phyloP scores from a whole-genome alignment of 768 basidiomycete species.

The Pholiota molesta region DNA sequence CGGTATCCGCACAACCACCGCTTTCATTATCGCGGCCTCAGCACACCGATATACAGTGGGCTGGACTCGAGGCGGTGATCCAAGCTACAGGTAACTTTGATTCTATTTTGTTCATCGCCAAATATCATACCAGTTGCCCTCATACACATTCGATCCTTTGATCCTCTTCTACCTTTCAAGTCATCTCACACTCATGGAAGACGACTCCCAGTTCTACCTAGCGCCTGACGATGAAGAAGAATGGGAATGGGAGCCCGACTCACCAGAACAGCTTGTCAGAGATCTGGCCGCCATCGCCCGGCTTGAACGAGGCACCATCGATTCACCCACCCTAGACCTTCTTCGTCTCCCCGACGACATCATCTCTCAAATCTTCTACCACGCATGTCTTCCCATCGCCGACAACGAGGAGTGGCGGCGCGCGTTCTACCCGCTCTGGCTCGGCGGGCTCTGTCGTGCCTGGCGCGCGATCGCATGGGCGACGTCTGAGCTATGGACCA shows the following conservation, averaged over 20 bases:
- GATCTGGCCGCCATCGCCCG: neutral
- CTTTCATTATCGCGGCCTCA: too few relatives aligned
- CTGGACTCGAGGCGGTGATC: too few relatives aligned
- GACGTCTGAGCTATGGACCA: slow-evolving; percentile 18
- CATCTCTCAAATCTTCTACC: slow-evolving; percentile 2
- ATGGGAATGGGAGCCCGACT: neutral
- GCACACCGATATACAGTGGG: too few relatives aligned
- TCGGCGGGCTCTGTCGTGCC: slow-evolving; percentile 13
- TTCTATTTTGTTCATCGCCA: too few relatives aligned
- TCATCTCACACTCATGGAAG: neutral
- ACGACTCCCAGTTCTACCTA: neutral
- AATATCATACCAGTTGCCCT: too few relatives aligned
- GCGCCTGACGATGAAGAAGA: neutral
- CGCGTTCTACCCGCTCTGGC: slow-evolving; percentile 16
- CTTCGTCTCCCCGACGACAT: neutral
- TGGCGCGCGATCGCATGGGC: slow-evolving; percentile 16
- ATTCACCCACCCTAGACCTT: neutral
- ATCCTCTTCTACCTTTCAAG: too few relatives aligned
- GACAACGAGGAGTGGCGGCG: slow-evolving; percentile 10
- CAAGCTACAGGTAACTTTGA: too few relatives aligned
- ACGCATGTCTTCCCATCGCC: slow-evolving; percentile 1
- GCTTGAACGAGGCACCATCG: neutral
- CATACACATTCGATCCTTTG: too few relatives aligned
- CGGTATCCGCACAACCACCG: too few relatives aligned
- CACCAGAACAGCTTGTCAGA: neutral